Base-by-base conservation (phyloP, 108 stramenopile genomes). In the Nannochloropsis oceanica region DNA sequence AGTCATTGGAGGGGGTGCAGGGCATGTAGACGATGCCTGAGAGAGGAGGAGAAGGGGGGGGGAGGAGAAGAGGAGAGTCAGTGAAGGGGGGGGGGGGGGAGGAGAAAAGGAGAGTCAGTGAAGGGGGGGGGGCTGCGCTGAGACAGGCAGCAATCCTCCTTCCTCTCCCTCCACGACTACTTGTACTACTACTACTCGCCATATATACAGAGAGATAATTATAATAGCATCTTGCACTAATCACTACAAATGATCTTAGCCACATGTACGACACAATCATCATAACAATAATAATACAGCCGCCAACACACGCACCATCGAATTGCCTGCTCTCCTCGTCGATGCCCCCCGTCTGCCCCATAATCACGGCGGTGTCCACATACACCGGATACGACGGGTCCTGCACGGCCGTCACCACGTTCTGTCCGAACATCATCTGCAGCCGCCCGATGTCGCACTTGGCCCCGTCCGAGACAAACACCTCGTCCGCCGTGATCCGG, bases 321-420 rank as follows among this genome's bases (percentile, higher is more conserved):
- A 94, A 98, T 92, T 98, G 97, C 85, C 90, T 93, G 79, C 94
- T 96, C 22, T 86, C 92, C 44, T 88, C 79, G 86, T 98, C 88
- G 88, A 95, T 92, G 79, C 90, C 85, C 82, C 96, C 96, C 43
- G 97, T 98, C 89, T 98, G 97, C 42, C 96, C 97, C 84, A 89
- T 73, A 81, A 89, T 89, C 18, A 89, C 88, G 26, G 87, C 85
- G 8, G 88, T 89, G 89, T 90, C 90, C 42, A 98, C 97, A 85
- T 98, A 98, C 83, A 98, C 97, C 59, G 97, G 97, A 84, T 97
- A 97, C 27, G 95, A 95, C 46, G 96, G 96, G 92, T 97, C 96
- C 92, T 97, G 97, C 42, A 98, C 97, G 9, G 96, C 97, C 25
- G 93, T 93, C 50, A 91, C 87, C 81, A 98, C 97, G 43, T 91